A percentile compares a stretch with the other conserved stretches of the same genome.
These are phyloP conservation scores for Blastobotrys petasosporus DNA, from an alignment of 1,139 yeast species.

Conservation along the genomic window DNA sequence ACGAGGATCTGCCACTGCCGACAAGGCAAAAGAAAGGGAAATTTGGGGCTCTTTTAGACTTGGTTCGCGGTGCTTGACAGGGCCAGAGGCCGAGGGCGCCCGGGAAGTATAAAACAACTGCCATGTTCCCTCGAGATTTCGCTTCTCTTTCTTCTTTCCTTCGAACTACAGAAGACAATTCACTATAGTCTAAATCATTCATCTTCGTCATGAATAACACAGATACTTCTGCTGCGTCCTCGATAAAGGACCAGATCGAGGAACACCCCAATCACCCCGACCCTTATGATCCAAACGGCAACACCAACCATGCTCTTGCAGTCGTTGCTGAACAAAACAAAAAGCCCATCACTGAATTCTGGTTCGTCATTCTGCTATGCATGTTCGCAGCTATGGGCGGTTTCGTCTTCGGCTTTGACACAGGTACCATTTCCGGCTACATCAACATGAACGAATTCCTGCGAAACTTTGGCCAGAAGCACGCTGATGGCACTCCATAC, in stretches of 20 bases:
- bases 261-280: not conserved
- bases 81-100: too few species aligned
- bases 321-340: conserved; percentile 3
- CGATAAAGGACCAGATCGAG: conserved; percentile 13
- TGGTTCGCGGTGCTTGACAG: too few species aligned
- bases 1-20: too few species aligned
- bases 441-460: conserved; percentile 63
- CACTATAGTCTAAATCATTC: not conserved
- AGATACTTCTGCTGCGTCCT: conserved; percentile 9
- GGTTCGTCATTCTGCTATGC: conserved; percentile 20
- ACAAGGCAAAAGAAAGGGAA: too few species aligned
- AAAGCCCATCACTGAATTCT: conserved; percentile 1
- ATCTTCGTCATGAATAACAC: not conserved
- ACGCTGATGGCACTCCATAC: conserved; percentile 21
- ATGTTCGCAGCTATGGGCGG: conserved; percentile 27
- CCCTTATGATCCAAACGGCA: not conserved
- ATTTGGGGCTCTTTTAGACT: too few species aligned
- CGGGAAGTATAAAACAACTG: too few species aligned
- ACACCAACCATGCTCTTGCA: conserved; percentile 3
- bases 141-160: too few species aligned
- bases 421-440: conserved; percentile 62
- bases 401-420: conserved; percentile 51
- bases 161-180: not conserved
- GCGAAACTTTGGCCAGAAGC: conserved; percentile 42
- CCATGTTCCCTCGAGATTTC: too few species aligned